Conservation (phyloP, 2,329 filamentous ascomycete species). For the Chaetomiaceae sp. region DNA sequence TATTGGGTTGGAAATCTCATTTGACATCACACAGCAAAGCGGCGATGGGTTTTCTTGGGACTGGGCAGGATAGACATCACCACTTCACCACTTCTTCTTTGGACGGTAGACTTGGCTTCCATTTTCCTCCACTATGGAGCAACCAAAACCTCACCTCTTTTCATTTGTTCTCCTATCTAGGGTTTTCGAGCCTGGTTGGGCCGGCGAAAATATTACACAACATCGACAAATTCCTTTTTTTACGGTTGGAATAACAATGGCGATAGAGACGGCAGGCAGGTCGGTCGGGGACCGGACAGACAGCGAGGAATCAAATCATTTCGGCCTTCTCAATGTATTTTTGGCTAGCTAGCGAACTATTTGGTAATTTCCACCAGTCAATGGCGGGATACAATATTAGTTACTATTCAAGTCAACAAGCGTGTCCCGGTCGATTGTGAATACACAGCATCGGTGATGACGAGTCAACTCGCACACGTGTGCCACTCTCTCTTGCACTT, state of each 20-base stretch:
- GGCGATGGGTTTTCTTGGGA: not conserved
- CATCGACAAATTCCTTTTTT: not conserved
- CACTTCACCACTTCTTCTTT: constrained; percentile 19
- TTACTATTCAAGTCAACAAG: not conserved
- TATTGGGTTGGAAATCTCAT: constrained; percentile 9
- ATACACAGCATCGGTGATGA: not conserved
- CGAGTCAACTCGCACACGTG: not conserved
- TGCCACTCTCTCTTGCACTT: too few species aligned
- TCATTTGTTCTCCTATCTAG: constrained; percentile 1
- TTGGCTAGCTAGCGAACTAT: not conserved
- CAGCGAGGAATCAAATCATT: not conserved
- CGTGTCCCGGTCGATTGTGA: too few species aligned
- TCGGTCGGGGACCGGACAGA: too few species aligned
- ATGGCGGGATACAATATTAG: not conserved
- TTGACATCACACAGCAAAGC: constrained; percentile 1
- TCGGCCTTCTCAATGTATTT: not conserved
- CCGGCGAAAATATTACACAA: not conserved
- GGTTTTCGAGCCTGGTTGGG: not conserved
- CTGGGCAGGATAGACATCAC: constrained; percentile 22
- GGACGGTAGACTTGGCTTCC: constrained; percentile 22
- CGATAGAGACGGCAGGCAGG: not conserved
- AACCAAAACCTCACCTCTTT: constrained; percentile 15
- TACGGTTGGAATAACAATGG: not conserved
- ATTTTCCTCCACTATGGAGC: constrained; percentile 5
- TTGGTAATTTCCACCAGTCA: not conserved